Evolutionary conservation across 495 filamentous ascomycete genomes (phyloP).

Genomic region (Aspergillus leporis): DNA sequence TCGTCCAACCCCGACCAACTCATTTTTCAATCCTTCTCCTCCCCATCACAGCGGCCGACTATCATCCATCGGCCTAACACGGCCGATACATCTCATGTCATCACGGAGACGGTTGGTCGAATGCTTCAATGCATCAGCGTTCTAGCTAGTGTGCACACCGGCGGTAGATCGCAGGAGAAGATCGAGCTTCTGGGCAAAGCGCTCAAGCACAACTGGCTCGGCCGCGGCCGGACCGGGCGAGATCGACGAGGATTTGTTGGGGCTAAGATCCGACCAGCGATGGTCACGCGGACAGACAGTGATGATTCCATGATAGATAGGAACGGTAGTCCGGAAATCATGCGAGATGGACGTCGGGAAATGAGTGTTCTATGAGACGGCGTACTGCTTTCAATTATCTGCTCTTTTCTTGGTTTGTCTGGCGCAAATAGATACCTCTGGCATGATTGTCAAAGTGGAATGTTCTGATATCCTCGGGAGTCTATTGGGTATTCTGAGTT

Average conservation of each 20-base stretch:
- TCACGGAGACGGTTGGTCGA: conserved; percentile 87
- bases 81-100: conserved; percentile 72
- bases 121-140: conserved; percentile 98
- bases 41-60: conserved; percentile 46
- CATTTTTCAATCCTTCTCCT: conserved; percentile 55
- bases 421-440: conserved; percentile 9
- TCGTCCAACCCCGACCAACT: conserved; percentile 55
- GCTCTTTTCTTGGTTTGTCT: conserved; percentile 18
- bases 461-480: background rate
- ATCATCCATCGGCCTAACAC: conserved; percentile 37
- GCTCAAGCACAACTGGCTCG: conserved; percentile 95
- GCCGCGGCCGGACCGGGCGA: conserved; percentile 82
- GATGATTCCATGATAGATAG: conserved; percentile 22
- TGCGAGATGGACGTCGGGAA: conserved; percentile 32
- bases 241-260: conserved; percentile 89
- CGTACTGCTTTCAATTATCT: background rate
- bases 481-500: background rate
- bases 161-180: conserved; percentile 72
- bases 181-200: conserved; percentile 81
- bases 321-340: conserved; percentile 21
- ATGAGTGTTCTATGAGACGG: conserved; percentile 34
- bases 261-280: conserved; percentile 51
- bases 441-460: background rate
- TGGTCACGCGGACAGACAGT: conserved; percentile 31
- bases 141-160: conserved; percentile 70